Base-by-base conservation (phyloP, 2,329 filamentous ascomycete genomes). In the Colletotrichum tabaci region DNA sequence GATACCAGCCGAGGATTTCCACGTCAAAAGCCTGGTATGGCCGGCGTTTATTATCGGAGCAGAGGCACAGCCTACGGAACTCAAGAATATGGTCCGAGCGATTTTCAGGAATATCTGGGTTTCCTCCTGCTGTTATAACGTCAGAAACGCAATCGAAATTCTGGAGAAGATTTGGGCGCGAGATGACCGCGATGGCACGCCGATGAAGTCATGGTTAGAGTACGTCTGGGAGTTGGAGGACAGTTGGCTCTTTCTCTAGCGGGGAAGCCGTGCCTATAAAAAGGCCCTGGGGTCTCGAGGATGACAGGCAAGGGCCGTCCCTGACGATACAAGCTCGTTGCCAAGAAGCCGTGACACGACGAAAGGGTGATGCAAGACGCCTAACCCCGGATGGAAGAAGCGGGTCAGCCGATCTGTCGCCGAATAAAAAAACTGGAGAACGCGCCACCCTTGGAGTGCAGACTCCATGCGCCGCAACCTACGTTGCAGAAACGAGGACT, bases 21-120 rank as follows among this genome's bases (percentile, higher is more conserved):
- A 71, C 42, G 65, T 71, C 10, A 71, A 71, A 35, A 71, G 67
- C n/a, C 46, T 71, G 21, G 62, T 71, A 30, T 71, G 67, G 67
- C 67, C 62, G 18, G 63, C 62, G 3, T 71, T 71, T 21, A 47
- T 71, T 4, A 30, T 61, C 13, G 67, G 67, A 9, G 67, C 67
- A 50, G 62, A 71, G 15, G 49, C 64, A n/a, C 55, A 56, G 44
- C 40, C 13, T 3, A 13, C 6, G 10, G 67, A 71, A 12, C 47
- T 71, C 1, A 50, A 23, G n/a, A 40, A 60, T 10, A 55, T 67
- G 55, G 40, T 58, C 4, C 55, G 56, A 16, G 21, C 23, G 21
- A 52, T 71, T 18, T 71, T 67, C 23, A 46, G 64, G 23, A 42
- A 58, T 23, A 47, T 71, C n/a, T 71, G 63, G 67, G 5, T 71